phyloP scores from a whole-genome alignment of 768 basidiomycete genomes.

The Heimioporus sp. region DNA sequence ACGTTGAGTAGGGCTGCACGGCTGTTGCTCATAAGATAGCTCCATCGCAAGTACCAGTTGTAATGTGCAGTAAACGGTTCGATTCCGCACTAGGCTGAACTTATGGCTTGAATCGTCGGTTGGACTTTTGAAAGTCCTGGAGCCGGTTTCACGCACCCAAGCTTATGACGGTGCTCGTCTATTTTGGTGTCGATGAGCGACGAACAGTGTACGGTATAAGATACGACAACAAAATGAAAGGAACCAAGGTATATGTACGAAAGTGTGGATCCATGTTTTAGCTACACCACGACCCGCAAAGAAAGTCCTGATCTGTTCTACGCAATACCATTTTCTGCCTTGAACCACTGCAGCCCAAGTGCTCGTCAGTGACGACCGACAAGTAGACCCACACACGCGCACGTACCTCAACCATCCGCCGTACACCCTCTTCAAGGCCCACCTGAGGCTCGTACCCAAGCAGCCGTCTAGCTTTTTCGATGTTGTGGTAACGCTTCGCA shows the following conservation, averaged over 20 bases:
- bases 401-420: constrained; percentile 70
- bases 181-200: too few relatives aligned
- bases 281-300: neutral
- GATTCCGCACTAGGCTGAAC: too few relatives aligned
- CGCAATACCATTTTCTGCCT: constrained; percentile 29
- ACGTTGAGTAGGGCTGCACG: too few relatives aligned
- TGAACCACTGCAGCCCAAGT: constrained; percentile 22
- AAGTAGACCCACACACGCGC: too few relatives aligned
- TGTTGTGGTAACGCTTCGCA: constrained; percentile 84
- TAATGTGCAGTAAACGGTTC: too few relatives aligned
- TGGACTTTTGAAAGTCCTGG: too few relatives aligned
- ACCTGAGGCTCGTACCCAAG: constrained; percentile 93
- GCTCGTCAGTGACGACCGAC: constrained; percentile 1
- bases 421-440: constrained; percentile 84
- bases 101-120: too few relatives aligned
- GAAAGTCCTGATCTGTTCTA: constrained; percentile 5
- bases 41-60: too few relatives aligned
- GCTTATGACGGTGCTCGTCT: too few relatives aligned
- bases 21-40: too few relatives aligned
- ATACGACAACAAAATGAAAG: neutral
- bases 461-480: constrained; percentile 88
- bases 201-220: neutral
- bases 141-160: too few relatives aligned
- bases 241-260: constrained; percentile 5
- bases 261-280: neutral